phyloP scores from a whole-genome alignment of 768 basidiomycete genomes.

The Strobilomyces confusus region DNA sequence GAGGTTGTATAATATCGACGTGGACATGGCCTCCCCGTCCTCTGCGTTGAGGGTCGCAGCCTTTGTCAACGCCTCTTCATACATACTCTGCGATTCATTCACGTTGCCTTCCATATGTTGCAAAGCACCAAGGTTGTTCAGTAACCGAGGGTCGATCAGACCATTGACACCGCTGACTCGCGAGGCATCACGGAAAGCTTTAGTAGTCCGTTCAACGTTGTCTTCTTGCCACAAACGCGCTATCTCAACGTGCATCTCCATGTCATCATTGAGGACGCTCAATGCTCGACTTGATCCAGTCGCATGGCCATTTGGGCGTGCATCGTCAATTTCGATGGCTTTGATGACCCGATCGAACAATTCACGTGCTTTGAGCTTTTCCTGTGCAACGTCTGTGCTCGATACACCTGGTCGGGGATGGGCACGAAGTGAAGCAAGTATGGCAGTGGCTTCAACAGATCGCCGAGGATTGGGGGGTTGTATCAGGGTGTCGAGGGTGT shows the following conservation, averaged over 20 bases:
- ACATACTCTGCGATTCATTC: constrained; percentile 55
- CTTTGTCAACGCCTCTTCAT: constrained; percentile 69
- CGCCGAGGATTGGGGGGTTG: constrained; percentile 61
- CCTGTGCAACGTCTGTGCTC: constrained; percentile 61
- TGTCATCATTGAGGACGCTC: constrained; percentile 64
- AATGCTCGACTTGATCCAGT: constrained; percentile 34
- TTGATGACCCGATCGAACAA: constrained; percentile 75
- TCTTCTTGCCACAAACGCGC: constrained; percentile 87
- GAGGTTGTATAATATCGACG: constrained; percentile 86
- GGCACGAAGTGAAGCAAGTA: constrained; percentile 90
- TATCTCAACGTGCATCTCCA: constrained; percentile 88
- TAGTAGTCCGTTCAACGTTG: constrained; percentile 65
- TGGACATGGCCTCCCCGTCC: constrained; percentile 65
- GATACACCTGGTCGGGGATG: constrained; percentile 78
- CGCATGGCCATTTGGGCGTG: constrained; percentile 40
- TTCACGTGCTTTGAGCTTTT: constrained; percentile 71
- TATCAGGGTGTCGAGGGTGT: constrained; percentile 75
- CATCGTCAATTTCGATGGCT: constrained; percentile 61
- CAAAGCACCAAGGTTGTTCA: constrained; percentile 79
- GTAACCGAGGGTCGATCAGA: constrained; percentile 58
- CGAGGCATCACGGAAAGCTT: constrained; percentile 71
- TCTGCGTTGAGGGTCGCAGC: constrained; percentile 45
- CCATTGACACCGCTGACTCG: constrained; percentile 52
- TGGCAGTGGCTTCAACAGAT: constrained; percentile 79
- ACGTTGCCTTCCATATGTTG: constrained; percentile 65